Conservation (phyloP, 2,329 filamentous ascomycete genomes). For the Colletotrichum kahawae region DNA sequence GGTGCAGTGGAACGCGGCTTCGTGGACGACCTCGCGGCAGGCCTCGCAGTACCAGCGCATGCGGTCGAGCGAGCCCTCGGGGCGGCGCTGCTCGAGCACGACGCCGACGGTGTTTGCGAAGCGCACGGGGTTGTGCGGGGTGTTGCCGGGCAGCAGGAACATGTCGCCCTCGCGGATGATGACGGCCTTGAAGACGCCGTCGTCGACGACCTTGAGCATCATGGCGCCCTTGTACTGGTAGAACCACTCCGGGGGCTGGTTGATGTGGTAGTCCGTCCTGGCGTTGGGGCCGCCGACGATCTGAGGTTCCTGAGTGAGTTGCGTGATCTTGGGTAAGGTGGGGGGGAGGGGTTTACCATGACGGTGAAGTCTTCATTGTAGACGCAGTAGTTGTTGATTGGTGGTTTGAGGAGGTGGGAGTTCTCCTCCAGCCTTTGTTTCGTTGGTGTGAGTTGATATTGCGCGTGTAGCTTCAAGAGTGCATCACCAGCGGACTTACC, state of each 20-base stretch:
- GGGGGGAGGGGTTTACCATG: constrained; percentile 60
- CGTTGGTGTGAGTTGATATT: not conserved
- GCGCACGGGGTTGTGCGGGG: constrained; percentile 93
- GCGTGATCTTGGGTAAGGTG: not conserved
- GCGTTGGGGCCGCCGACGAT: constrained; percentile 96
- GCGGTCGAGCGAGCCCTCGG: constrained; percentile 71
- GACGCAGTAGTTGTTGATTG: constrained; percentile 97
- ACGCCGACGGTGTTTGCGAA: constrained; percentile 95
- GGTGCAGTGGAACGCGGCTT: constrained; percentile 85
- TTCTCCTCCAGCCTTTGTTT: constrained; percentile 82
- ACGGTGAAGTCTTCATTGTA: constrained; percentile 85
- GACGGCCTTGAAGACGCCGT: constrained; percentile 76
- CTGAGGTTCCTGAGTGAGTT: constrained; percentile 39
- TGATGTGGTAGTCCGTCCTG: constrained; percentile 98
- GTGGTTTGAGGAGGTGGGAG: constrained; percentile 88
- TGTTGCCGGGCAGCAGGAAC: constrained; percentile 91
- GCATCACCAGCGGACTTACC: constrained; percentile 43
- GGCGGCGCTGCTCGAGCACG: constrained; percentile 86
- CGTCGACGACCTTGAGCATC: constrained; percentile 89
- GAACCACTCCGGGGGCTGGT: constrained; percentile 96
- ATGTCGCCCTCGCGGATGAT: constrained; percentile 92
- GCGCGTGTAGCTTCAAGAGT: not conserved
- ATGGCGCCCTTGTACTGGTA: constrained; percentile 94
- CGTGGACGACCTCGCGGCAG: constrained; percentile 78
- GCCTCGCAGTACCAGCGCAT: constrained; percentile 88